Base-by-base conservation (phyloP, 2,329 filamentous ascomycete genomes). In the Claviceps cyperi region DNA sequence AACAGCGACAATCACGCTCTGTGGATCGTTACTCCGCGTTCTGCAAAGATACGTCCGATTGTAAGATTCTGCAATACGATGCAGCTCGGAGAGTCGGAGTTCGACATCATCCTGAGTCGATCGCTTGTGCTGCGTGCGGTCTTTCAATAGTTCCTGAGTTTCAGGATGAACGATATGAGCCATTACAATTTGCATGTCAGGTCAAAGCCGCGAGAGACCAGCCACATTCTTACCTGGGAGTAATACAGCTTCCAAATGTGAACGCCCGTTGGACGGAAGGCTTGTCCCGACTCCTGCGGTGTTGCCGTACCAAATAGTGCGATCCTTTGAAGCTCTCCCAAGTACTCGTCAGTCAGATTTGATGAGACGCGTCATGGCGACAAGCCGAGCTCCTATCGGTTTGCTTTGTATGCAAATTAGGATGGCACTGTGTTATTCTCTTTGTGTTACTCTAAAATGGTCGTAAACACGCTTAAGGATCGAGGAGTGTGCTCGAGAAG, bases 1-100 rank as follows among this genome's bases (percentile, higher is more conserved):
- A 32, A 39, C 40, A 39, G 41, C 35, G 43, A 32, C 40, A 28
- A 41, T 49, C 15, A 4, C n/a, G 19, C 15, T 35, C n/a, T 24
- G 41, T 45, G 41, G 19, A 49, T 21, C 43, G 48, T 49, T n/a
- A 32, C 48, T 45, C 48, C 35, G 43, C 48, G 22, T 45, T 21
- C 35, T 40, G 48, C 14, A 37, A 21, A n/a, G 40, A n/a, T 8
- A 28, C 36, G 8, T 28, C 43, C 14, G 43, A 15, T 45, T 35
- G 35, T 22, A 36, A 49, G 22, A 44, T 40, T 22, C 41, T 38
- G 41, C 48, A 39, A 40, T 32, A 21, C n/a, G 36, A 36, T 28
- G 45, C 45, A 47, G 36, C 45, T 14, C 8, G 15, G n/a, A 28
- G n/a, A 19, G 36, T 14, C 8, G 15, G n/a, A 28, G n/a, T 8